Conservation (phyloP, 140 eudicot genomes). For the Ambrosia hybrid region DNA sequence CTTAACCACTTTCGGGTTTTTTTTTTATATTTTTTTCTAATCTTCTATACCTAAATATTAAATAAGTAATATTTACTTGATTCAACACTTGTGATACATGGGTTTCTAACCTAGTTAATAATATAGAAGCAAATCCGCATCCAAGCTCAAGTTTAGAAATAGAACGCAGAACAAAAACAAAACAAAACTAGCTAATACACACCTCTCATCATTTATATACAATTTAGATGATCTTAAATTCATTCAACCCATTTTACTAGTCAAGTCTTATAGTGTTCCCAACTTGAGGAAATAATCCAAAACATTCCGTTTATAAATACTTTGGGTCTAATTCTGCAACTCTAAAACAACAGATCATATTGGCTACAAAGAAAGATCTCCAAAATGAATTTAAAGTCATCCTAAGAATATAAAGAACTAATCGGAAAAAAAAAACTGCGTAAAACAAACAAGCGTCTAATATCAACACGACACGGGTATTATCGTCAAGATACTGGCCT, state of each 20-base stretch:
- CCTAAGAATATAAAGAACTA: conserved; percentile 12
- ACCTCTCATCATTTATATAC: neutral
- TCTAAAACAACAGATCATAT: neutral
- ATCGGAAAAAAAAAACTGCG: neutral
- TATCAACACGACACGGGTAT: conserved; percentile 26
- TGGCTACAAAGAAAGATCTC: conserved; percentile 6
- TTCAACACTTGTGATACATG: too few species aligned
- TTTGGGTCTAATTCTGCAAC: neutral
- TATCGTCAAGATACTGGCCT: conserved; percentile 18
- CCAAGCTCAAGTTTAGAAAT: too few species aligned
- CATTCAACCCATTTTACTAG: neutral
- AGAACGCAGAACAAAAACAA: too few species aligned
- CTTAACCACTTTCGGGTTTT: too few species aligned
- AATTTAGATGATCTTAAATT: neutral
- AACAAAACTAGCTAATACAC: neutral
- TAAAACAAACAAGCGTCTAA: conserved; percentile 13
- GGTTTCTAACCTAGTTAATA: too few species aligned
- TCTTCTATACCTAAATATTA: too few species aligned
- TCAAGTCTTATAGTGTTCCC: neutral
- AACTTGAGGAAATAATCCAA: neutral
- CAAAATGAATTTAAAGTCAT: conserved; percentile 7
- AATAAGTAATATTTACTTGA: too few species aligned
- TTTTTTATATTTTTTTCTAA: too few species aligned
- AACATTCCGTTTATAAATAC: neutral
- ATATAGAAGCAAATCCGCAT: too few species aligned